Evolutionary conservation across 2,329 filamentous ascomycete species (phyloP), one percentile per base, ranked within the genome.

Genomic region (Paecilomyces sp.): DNA sequence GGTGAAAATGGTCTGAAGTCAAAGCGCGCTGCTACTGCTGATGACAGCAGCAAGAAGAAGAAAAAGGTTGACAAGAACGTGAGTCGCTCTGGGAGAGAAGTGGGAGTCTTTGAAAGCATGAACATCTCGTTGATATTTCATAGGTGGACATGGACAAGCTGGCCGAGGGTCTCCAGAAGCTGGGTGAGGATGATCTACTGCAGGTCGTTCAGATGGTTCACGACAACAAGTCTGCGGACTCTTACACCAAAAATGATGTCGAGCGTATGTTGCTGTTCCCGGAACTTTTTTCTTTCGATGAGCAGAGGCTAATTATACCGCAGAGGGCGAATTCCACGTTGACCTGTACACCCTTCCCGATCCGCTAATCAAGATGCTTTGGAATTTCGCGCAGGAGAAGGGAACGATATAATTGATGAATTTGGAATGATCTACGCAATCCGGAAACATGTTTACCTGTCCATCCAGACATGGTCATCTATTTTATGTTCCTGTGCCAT

Each of bases 271-370:
- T 9, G 24, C 22, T 25, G 41, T 6, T 51, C 53, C 9, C 70
- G 75, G 70, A 75, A 69, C 73, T 66, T 62, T 53, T 11, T 12
- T 22, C 3, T 53, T 28, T 3, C 9, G 18, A 9, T 25, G 24
- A 30, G 28, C 22, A 53, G 51, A 30, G 22, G 28, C 51, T 53
- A 30, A 53, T 18, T 9, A 15, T 25, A 58, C 71, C 69, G 56
- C 70, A 90, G 92, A 92, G 71, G 94, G 94, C 70, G 94, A 99
- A 78, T 99, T 99, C 79, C 94, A 96, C 62, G 93, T 99, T 67
- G 94, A 99, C 71, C 83, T 99, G 60, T 97, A 96, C 79, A 97
- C 94, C n/a, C 86, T 99, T 64, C 92, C 94, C 0, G 94, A 97
- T 65, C 78, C 80, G 30, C 83, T 97, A 41, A 89, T 94, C 72